Evolutionary conservation across 1,139 yeast genomes (phyloP).

Genomic region (Blastobotrys illinoisensis): DNA sequence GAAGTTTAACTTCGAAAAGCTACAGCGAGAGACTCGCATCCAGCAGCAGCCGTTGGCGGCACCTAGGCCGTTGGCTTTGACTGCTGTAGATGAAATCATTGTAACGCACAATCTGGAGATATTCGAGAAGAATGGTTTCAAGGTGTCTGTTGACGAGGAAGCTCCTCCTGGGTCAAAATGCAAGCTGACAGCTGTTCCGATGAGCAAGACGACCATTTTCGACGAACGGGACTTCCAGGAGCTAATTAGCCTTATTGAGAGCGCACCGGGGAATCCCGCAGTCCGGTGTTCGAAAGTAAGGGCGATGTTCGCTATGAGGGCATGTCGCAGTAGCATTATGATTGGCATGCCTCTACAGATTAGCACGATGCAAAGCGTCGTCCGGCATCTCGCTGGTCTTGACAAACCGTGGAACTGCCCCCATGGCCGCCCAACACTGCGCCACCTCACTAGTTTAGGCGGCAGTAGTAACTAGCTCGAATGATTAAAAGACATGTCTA

Average conservation of each 20-base stretch:
- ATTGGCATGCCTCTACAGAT: slow-evolving; percentile 65
- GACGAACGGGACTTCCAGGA: slow-evolving; percentile 66
- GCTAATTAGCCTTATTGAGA: slow-evolving; percentile 53
- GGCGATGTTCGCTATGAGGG: slow-evolving; percentile 85
- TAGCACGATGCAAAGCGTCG: slow-evolving; percentile 61
- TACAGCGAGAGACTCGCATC: slow-evolving; percentile 51
- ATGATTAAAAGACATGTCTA: neutral
- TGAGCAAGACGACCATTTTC: slow-evolving; percentile 64
- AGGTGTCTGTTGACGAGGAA: slow-evolving; percentile 45
- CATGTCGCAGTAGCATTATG: slow-evolving; percentile 92
- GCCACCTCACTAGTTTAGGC: slow-evolving; percentile 62
- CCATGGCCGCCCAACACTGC: slow-evolving; percentile 95
- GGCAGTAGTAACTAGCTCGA: neutral
- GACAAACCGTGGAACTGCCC: slow-evolving; percentile 99
- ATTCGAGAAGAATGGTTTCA: slow-evolving; percentile 74
- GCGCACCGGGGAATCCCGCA: slow-evolving; percentile 31
- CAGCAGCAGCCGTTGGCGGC: slow-evolving; percentile 65
- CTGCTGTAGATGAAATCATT: slow-evolving; percentile 69
- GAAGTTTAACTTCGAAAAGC: slow-evolving; percentile 76
- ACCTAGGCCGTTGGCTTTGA: slow-evolving; percentile 61
- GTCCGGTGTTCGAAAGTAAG: slow-evolving; percentile 73
- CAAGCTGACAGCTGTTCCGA: slow-evolving; percentile 58
- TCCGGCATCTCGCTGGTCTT: slow-evolving; percentile 58
- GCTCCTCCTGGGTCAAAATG: slow-evolving; percentile 54
- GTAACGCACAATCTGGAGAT: slow-evolving; percentile 53